Evolutionary conservation across 768 basidiomycete genomes (phyloP), one percentile per base, ranked within the genome.

Genomic region (Xanthoconium purpureum): DNA sequence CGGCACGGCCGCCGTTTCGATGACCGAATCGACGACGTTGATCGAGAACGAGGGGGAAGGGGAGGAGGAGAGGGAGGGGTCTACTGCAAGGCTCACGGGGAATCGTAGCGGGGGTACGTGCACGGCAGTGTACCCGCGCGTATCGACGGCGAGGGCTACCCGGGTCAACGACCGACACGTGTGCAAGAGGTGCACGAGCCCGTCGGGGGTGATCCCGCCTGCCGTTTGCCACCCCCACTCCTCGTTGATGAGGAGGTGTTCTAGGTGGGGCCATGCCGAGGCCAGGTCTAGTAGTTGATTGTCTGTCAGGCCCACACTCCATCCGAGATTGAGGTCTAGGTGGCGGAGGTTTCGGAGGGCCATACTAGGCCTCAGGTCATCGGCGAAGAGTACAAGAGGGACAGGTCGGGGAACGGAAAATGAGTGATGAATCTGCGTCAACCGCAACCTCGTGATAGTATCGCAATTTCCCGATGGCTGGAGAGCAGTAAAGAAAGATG

Each of bases 61-160:
- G 6, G 7, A 6, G 28, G 5, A 18, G 24, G 24, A 24, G 4
- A 24, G 2, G 24, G 24, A 24, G 24, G 24, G 24, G 2, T 24
- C 24, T 24, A 24, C 24, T 17, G 10, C 46, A 32, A 33, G 11
- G n/a, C n/a, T 10, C 8, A 11, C 18, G 6, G 29, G 15, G 29
- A 8, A 18, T 3, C 24, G 15, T n/a, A 0, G 5, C 6, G 36
- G 29, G 10, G 57, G 53, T 2, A 50, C 11, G 1, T 28, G 12
- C n/a, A 20, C 15, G 18, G 8, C 42, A 6, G 37, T 30, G 37
- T 54, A 60, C 1, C 39, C 52, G 0, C 58, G 57, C 17, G 58
- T 58, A 24, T 63, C 62, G 28, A 61, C n/a, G 17, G 53, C 59
- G 18, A 63, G 36, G 28, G 49, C 43, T 8, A 63, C 3, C 1